Evolutionary conservation across 768 basidiomycete species (phyloP).

Genomic region (Leucosporidium creatinivorum): DNA sequence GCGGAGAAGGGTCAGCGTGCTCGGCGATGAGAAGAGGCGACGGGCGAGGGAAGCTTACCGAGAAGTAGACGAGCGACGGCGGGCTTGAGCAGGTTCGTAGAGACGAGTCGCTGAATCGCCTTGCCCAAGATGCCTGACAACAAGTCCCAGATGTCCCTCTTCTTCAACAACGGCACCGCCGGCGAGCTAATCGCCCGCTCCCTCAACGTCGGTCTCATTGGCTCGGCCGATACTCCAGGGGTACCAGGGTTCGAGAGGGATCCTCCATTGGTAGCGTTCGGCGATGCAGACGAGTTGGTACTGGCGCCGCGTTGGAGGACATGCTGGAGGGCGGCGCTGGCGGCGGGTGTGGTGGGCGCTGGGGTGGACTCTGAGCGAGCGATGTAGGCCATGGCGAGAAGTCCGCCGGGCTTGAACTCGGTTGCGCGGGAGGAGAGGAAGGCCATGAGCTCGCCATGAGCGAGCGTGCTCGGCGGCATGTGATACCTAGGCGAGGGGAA

Average conservation of each 20-base stretch:
- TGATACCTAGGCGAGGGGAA: not conserved
- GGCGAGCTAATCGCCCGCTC: conserved; percentile 8
- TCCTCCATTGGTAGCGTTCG: not conserved
- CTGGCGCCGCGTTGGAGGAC: conserved; percentile 3
- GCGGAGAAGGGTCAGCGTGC: not conserved
- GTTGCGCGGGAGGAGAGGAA: conserved; percentile 34
- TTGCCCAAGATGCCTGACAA: conserved; percentile 31
- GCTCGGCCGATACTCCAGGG: not conserved
- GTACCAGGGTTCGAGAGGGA: not conserved
- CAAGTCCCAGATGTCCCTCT: conserved; percentile 35
- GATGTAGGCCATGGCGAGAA: conserved; percentile 36
- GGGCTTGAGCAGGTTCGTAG: conserved; percentile 34
- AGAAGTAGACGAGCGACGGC: conserved; percentile 36
- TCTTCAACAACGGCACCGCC: conserved; percentile 1
- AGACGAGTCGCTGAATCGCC: conserved; percentile 37
- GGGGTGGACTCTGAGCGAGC: conserved; percentile 23
- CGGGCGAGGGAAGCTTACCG: conserved; percentile 6
- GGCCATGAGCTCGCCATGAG: conserved; percentile 33
- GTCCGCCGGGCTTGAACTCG: conserved; percentile 36
- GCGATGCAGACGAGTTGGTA: not conserved
- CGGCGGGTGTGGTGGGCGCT: not conserved
- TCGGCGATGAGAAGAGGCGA: not conserved
- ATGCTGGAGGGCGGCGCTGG: conserved; percentile 5
- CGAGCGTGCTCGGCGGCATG: conserved; percentile 27
- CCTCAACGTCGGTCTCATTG: not conserved